phyloP scores from a whole-genome alignment of 257 asterid genomes.

The Rauvolfia tetraphylla region DNA sequence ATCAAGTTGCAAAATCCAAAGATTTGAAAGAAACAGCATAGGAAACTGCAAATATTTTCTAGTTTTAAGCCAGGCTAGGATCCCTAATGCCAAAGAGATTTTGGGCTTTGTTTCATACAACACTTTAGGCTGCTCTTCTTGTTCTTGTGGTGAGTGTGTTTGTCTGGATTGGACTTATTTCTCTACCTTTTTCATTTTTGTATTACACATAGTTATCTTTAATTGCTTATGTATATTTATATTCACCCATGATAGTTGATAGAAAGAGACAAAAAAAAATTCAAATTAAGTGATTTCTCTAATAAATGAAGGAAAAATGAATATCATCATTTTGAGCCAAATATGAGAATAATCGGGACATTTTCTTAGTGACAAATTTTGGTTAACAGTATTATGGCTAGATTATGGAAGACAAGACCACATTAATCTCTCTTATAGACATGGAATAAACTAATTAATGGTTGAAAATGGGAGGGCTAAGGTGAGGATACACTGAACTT shows the following conservation, averaged over 20 bases:
- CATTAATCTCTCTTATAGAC: background rate
- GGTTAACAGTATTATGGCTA: background rate
- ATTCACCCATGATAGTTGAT: too few species aligned
- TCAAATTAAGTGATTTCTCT: too few species aligned
- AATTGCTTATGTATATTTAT: too few species aligned
- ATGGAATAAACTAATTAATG: background rate
- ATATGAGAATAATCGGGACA: background rate
- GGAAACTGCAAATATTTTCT: background rate
- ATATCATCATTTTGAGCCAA: background rate
- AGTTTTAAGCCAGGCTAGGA: background rate
- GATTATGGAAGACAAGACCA: background rate
- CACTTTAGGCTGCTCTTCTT: too few species aligned
- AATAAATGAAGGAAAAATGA: too few species aligned
- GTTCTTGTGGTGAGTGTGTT: too few species aligned
- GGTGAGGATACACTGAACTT: constrained; percentile 5
- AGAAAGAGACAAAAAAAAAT: too few species aligned
- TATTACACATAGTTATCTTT: too few species aligned
- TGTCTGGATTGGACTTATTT: too few species aligned
- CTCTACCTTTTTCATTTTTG: too few species aligned
- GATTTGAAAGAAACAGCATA: background rate
- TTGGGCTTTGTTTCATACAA: background rate
- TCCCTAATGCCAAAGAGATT: background rate
- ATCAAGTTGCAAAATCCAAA: background rate
- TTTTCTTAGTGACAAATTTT: background rate
- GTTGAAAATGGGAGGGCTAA: background rate